phyloP scores from a whole-genome alignment of 345 rosid species.

The Excoecaria agallocha region DNA sequence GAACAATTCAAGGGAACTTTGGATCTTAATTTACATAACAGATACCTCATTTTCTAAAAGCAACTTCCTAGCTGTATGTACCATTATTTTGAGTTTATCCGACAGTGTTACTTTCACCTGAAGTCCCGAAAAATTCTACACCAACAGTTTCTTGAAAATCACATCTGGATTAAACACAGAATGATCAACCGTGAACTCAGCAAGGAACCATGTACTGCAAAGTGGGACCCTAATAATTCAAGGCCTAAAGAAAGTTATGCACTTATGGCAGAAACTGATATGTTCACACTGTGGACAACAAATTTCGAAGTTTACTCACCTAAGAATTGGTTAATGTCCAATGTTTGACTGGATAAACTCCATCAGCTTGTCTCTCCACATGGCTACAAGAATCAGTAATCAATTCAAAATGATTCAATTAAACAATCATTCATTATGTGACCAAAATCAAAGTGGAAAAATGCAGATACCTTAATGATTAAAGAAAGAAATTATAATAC shows the following conservation, averaged over 20 bases:
- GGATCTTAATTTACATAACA: background rate
- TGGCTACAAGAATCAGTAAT: slow-evolving; percentile 47
- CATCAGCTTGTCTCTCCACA: slow-evolving; percentile 68
- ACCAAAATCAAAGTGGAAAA: background rate
- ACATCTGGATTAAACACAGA: background rate
- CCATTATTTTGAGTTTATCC: slow-evolving; percentile 3
- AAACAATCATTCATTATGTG: background rate
- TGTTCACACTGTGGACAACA: background rate
- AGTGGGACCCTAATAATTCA: background rate
- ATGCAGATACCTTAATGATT: background rate
- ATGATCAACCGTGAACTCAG: background rate
- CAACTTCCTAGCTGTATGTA: slow-evolving; percentile 2
- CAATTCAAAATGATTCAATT: background rate
- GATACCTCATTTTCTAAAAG: slow-evolving; percentile 2
- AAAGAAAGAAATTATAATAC: background rate
- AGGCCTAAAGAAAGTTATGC: background rate
- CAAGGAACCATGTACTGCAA: background rate
- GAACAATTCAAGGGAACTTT: background rate
- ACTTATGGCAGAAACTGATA: background rate
- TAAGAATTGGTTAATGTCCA: slow-evolving; percentile 18
- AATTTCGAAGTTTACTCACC: slow-evolving; percentile 14
- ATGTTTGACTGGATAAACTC: slow-evolving; percentile 51
- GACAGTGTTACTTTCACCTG: background rate
- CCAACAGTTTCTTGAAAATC: slow-evolving; percentile 1
- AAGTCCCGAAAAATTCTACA: background rate